phyloP scores from a whole-genome alignment of 163 green algal species.

The Chlamydomonas reinhardtii region DNA sequence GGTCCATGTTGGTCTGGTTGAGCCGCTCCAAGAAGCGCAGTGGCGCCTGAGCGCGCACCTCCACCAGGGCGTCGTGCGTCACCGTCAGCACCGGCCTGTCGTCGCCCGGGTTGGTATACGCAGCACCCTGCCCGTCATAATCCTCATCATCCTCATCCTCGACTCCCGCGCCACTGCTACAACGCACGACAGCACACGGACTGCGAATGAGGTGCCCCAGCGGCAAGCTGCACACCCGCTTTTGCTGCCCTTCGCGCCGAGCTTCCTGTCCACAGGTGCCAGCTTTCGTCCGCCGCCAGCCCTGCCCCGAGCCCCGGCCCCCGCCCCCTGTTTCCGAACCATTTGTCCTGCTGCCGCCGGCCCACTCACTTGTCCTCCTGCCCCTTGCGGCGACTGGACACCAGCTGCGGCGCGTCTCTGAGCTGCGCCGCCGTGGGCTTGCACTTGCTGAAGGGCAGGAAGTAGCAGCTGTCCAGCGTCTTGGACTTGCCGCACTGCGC shows the following conservation, averaged over 20 bases:
- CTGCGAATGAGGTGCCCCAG: too few relatives aligned
- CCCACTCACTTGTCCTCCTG: neutral
- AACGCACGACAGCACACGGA: too few relatives aligned
- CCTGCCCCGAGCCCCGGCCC: too few relatives aligned
- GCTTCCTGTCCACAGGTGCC: too few relatives aligned
- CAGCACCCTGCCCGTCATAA: neutral
- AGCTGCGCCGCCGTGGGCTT: slow-evolving; percentile 15
- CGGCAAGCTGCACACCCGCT: too few relatives aligned
- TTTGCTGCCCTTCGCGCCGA: too few relatives aligned
- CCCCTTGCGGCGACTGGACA: neutral
- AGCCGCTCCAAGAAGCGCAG: slow-evolving; percentile 19
- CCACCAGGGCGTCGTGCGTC: neutral
- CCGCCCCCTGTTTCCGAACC: too few relatives aligned
- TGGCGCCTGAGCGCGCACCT: neutral
- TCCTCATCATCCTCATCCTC: neutral
- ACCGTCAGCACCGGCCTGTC: neutral
- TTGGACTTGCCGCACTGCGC: slow-evolving; percentile 3
- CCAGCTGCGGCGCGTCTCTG: neutral
- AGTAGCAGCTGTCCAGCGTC: slow-evolving; percentile 55
- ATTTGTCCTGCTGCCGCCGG: too few relatives aligned
- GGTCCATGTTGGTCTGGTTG: neutral
- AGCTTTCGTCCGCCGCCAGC: too few relatives aligned
- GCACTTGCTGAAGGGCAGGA: slow-evolving; percentile 47
- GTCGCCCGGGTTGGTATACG: neutral
- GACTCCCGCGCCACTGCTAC: too few relatives aligned